Evolutionary conservation across 1,284 basidiomycete species (phyloP).

Genomic region (Porphyrellus sp.): DNA sequence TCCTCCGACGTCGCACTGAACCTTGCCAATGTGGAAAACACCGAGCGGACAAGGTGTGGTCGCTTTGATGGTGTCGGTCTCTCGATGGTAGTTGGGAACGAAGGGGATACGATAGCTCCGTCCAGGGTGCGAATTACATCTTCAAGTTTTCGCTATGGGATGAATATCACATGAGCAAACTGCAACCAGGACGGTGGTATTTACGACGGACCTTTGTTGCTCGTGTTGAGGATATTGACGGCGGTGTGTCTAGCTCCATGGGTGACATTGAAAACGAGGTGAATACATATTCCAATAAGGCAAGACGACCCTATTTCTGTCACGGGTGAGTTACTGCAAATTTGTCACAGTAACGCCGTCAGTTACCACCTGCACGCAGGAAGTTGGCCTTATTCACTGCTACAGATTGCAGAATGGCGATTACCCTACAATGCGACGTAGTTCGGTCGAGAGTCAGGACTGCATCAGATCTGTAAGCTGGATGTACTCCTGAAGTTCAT

Average conservation of each 20-base stretch:
- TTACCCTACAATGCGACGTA: no score
- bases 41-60: conserved; percentile 50
- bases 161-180: conserved; percentile 1
- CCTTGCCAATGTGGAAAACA: conserved; percentile 73
- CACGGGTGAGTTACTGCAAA: no score
- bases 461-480: no score
- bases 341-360: no score
- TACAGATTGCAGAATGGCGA: no score
- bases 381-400: no score
- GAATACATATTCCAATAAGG: not conserved
- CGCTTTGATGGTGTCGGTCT: conserved; percentile 51
- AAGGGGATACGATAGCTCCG: conserved; percentile 46
- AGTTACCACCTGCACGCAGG: no score
- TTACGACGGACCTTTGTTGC: conserved; percentile 29
- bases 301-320: not conserved
- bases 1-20: conserved; percentile 63
- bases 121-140: conserved; percentile 68
- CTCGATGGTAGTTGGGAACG: conserved; percentile 26
- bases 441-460: no score
- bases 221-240: conserved; percentile 29
- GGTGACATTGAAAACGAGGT: not conserved
- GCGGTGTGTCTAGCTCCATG: conserved; percentile 19
- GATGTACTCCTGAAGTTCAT: no score
- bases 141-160: conserved; percentile 62
- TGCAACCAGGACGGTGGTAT: not conserved